Evolutionary conservation across 768 basidiomycete genomes (phyloP).

Genomic region (Rhodosporidiobolus odoratus): DNA sequence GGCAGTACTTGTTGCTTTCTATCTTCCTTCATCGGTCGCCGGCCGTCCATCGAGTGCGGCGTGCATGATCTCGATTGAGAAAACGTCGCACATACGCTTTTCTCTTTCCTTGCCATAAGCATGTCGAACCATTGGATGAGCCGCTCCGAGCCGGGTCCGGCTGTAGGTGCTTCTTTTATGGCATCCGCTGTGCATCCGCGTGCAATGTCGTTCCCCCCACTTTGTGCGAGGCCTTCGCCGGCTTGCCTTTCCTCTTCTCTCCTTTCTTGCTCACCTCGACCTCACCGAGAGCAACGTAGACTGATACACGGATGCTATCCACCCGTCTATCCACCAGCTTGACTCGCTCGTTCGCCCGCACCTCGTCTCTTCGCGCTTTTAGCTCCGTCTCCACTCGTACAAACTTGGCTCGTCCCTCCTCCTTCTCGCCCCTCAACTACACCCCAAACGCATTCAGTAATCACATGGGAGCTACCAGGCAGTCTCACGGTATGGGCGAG

Average conservation of each 20-base stretch:
- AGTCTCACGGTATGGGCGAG: conserved; percentile 22
- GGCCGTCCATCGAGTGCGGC: neutral
- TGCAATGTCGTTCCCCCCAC: too few relatives aligned
- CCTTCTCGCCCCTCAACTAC: neutral
- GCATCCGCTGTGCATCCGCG: too few relatives aligned
- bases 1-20: neutral
- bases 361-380: neutral
- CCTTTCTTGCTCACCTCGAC: neutral
- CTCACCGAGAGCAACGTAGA: neutral
- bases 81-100: too few relatives aligned
- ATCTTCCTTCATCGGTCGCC: neutral
- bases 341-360: conserved; percentile 2
- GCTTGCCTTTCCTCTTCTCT: too few relatives aligned
- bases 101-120: too few relatives aligned
- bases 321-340: neutral
- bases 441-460: neutral
- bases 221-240: too few relatives aligned
- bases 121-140: too few relatives aligned
- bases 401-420: neutral
- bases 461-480: conserved; percentile 17
- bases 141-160: too few relatives aligned
- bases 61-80: too few relatives aligned
- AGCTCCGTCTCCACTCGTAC: neutral
- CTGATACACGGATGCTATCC: neutral
- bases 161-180: too few relatives aligned